Base-by-base conservation (phyloP, 805 yeast genomes). In the Lachancea fermentati region DNA sequence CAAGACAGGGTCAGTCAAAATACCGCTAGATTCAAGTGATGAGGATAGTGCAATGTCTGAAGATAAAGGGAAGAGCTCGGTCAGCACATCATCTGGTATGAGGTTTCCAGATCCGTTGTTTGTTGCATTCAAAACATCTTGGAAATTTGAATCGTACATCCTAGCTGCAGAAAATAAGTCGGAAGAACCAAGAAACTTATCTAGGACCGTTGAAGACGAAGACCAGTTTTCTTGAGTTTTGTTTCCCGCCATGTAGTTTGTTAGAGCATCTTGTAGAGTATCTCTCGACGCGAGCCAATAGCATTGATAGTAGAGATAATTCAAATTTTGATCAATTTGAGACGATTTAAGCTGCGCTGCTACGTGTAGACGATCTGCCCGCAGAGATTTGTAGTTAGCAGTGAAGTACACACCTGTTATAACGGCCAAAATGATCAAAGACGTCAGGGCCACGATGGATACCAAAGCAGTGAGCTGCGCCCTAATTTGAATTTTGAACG, bases 311-410 rank as follows among this genome's bases (percentile, higher is more conserved):
- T 78, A 81, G 19, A 76, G 66, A 45, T 69, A 73, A 43, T 74
- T 74, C 43, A 85, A 65, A 30, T 77, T 73, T 61, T 86, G 96
- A 40, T 72, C 73, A 15, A 87, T 67, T 59, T 88, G 96, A 0
- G 89, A 75, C 0, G 91, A 78, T 59, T 86, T 87, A 41, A 88
- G 66, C 58, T 84, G 84, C 2, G 95, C 84, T 15, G 87, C 84
- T 32, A 85, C 85, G 51, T 75, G 76, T 18, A 88, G 65, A 42
- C 88, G 73, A 46, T 85, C 88, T 1, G 80, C 76, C 51, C 94
- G 69, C 32, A 84, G 61, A 34, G 72, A 62, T 22, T 78, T 72
- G 44, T 81, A 76, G 46, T 77, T 81, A 15, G 67, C 60, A 3
- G 85, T 75, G 58, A 83, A 85, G 59, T 85, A 85, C 3, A 82